phyloP scores from a whole-genome alignment of 73 alveolate species.

The Stentor roeselii region DNA sequence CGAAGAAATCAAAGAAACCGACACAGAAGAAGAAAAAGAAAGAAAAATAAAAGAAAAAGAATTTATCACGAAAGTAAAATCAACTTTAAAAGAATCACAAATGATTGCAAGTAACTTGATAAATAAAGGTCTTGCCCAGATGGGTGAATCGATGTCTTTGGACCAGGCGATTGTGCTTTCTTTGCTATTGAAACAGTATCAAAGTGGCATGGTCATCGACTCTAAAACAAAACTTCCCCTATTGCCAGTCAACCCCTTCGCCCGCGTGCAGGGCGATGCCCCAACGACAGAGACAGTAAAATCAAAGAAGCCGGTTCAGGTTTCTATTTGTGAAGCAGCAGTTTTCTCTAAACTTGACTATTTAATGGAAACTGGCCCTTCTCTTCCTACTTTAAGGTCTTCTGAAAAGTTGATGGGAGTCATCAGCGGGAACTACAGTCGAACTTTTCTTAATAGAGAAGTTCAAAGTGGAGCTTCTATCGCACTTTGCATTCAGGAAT shows the following conservation, averaged over 20 bases:
- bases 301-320: conserved; percentile 33
- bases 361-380: conserved; percentile 34
- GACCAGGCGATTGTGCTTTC: conserved; percentile 50
- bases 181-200: conserved; percentile 39
- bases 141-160: conserved; percentile 40
- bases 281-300: conserved; percentile 29
- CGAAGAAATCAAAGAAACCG: conserved; percentile 50
- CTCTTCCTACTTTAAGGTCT: conserved; percentile 5
- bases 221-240: conserved; percentile 43
- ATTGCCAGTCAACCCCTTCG: conserved; percentile 40
- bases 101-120: conserved; percentile 31
- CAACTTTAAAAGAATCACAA: conserved; percentile 39
- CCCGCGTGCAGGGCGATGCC: conserved; percentile 23
- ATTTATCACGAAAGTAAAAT: conserved; percentile 33
- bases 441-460: neutral
- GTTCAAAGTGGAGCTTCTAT: conserved; percentile 11
- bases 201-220: conserved; percentile 12
- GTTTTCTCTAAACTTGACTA: conserved; percentile 31
- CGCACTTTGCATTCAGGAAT: neutral
- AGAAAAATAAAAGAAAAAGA: conserved; percentile 43
- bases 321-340: conserved; percentile 36
- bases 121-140: conserved; percentile 44
- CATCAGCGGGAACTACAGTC: neutral
- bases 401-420: conserved; percentile 12
- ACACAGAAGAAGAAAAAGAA: conserved; percentile 41